phyloP scores from a whole-genome alignment of 768 basidiomycete species.

The Lentinula raphanica region DNA sequence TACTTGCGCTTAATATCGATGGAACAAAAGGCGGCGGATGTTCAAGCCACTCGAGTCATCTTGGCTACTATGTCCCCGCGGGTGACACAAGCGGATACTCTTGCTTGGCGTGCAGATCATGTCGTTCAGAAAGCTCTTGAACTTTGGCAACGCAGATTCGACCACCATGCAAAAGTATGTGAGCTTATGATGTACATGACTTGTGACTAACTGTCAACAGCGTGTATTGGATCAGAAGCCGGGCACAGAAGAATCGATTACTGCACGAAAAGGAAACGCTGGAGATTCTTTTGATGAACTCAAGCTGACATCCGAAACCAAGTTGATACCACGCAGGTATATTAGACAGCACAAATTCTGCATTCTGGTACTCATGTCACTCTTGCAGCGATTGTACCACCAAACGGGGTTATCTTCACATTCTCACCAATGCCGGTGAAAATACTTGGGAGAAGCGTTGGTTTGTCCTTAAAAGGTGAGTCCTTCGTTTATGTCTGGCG shows the following conservation, averaged over 20 bases:
- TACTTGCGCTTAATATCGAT: constrained; percentile 66
- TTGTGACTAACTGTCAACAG: constrained; percentile 31
- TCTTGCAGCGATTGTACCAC: constrained; percentile 65
- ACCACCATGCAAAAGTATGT: constrained; percentile 65
- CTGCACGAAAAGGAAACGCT: constrained; percentile 27
- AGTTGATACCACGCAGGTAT: constrained; percentile 68
- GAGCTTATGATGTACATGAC: not conserved
- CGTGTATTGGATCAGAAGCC: constrained; percentile 75
- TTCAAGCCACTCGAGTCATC: constrained; percentile 82
- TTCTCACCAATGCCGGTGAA: constrained; percentile 75
- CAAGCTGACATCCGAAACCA: constrained; percentile 70
- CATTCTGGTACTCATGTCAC: not conserved
- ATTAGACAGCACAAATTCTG: not conserved
- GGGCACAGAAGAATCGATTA: constrained; percentile 43
- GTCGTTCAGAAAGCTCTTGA: constrained; percentile 61
- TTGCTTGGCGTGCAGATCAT: constrained; percentile 62
- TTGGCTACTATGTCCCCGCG: constrained; percentile 51
- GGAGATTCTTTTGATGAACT: constrained; percentile 43
- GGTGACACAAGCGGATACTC: constrained; percentile 44
- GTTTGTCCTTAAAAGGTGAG: constrained; percentile 82
- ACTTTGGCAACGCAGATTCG: constrained; percentile 83
- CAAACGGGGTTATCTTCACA: constrained; percentile 78
- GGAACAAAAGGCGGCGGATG: constrained; percentile 78
- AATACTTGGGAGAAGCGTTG: constrained; percentile 80
- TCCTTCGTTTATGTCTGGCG: not conserved